Percentiles rank a stretch among this genome's conserved stretches.
Evolutionary conservation across 2,329 filamentous ascomycete species (phyloP).

Genomic region (Cytospora piceicola): DNA sequence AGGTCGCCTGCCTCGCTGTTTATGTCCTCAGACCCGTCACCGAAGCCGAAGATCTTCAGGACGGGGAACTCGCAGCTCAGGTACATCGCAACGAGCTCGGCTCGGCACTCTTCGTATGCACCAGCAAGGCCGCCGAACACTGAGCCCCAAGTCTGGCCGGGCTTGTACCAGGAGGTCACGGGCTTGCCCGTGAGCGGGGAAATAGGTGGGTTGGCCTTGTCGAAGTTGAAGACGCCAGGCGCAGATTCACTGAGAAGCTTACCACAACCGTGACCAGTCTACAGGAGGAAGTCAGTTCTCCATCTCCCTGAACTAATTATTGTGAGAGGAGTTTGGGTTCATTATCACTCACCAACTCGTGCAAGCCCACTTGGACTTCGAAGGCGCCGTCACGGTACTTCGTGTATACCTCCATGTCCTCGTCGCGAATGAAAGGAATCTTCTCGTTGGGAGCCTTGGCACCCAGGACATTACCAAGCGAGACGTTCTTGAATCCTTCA

Average conservation of each 20-base stretch:
- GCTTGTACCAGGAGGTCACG: slow-evolving; percentile 87
- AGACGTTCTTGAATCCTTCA: slow-evolving; percentile 91
- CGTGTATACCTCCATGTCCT: slow-evolving; percentile 77
- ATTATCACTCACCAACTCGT: slow-evolving; percentile 65
- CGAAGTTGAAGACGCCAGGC: slow-evolving; percentile 85
- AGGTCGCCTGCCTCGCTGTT: slow-evolving; percentile 80
- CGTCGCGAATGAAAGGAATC: slow-evolving; percentile 83
- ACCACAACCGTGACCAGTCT: slow-evolving; percentile 79
- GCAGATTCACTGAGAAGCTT: slow-evolving; percentile 91
- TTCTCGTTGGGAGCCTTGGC: slow-evolving; percentile 92
- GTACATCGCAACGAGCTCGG: slow-evolving; percentile 92
- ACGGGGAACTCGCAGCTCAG: slow-evolving; percentile 86
- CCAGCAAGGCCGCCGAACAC: slow-evolving; percentile 88
- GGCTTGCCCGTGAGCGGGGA: slow-evolving; percentile 80
- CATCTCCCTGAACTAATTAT: not conserved
- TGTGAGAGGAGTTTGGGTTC: not conserved
- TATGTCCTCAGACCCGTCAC: slow-evolving; percentile 74
- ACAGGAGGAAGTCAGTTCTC: not conserved
- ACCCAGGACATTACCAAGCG: slow-evolving; percentile 87
- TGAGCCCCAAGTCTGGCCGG: slow-evolving; percentile 91
- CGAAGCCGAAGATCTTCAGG: slow-evolving; percentile 89
- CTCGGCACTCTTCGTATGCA: slow-evolving; percentile 92
- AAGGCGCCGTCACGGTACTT: slow-evolving; percentile 87
- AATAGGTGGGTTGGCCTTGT: slow-evolving; percentile 76
- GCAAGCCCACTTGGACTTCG: slow-evolving; percentile 93